These are phyloP conservation scores for Termitomyces sp. DNA, from an alignment of 768 basidiomycete species.

Conservation along the genomic window DNA sequence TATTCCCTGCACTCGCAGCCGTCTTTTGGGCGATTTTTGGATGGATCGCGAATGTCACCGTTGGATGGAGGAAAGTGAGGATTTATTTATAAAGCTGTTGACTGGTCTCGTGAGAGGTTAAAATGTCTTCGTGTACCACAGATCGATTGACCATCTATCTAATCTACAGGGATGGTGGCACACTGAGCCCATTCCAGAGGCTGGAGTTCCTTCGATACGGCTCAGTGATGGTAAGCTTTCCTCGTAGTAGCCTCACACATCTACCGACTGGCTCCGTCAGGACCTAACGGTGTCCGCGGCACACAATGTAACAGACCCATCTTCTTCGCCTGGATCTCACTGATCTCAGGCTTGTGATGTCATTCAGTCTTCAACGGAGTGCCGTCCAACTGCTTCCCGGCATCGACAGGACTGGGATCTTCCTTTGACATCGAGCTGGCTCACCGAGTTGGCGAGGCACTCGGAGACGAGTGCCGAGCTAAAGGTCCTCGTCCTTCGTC, in stretches of 20 bases:
- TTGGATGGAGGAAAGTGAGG: conserved; percentile 23
- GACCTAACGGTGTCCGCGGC: conserved; percentile 49
- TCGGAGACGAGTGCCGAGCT: conserved; percentile 51
- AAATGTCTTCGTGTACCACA: background rate
- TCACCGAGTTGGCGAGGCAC: conserved; percentile 40
- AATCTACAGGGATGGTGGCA: conserved; percentile 43
- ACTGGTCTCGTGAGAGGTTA: conserved; percentile 30
- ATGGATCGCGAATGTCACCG: conserved; percentile 27
- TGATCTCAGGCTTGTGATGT: conserved; percentile 18
- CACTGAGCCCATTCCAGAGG: conserved; percentile 37
- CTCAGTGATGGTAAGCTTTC: conserved; percentile 40
- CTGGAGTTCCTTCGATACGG: conserved; percentile 37
- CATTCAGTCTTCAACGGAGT: conserved; percentile 50
- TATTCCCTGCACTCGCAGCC: conserved; percentile 9
- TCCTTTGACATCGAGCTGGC: conserved; percentile 54
- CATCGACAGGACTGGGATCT: conserved; percentile 52
- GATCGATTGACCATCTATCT: background rate
- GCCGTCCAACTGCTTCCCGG: conserved; percentile 55
- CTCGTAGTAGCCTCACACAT: background rate
- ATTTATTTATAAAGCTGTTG: conserved; percentile 35
- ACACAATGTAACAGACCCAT: conserved; percentile 32
- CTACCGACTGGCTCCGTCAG: conserved; percentile 18
- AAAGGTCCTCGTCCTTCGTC: conserved; percentile 29
- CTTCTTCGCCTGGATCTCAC: conserved; percentile 33
- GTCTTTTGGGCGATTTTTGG: conserved; percentile 16